phyloP scores from a whole-genome alignment of 2,329 filamentous ascomycete genomes.

The Venturiaceae sp. region DNA sequence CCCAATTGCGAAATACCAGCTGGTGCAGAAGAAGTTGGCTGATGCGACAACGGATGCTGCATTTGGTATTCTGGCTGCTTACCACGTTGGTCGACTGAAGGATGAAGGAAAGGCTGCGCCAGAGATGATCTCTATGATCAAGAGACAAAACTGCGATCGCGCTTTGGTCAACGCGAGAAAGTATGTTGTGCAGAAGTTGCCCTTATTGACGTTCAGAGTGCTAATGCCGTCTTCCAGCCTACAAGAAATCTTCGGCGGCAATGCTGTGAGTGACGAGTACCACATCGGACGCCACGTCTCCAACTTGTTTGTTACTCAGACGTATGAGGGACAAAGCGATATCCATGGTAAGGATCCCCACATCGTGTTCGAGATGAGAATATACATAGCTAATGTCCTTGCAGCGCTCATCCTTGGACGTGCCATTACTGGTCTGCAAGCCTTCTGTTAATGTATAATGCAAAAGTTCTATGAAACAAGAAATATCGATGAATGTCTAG shows the following conservation, averaged over 20 bases:
- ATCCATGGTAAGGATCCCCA: constrained; percentile 67
- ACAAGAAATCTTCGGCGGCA: constrained; percentile 95
- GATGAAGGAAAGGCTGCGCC: constrained; percentile 79
- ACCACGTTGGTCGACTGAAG: constrained; percentile 88
- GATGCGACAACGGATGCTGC: constrained; percentile 87
- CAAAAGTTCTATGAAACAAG: neutral
- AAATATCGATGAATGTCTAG: too few species aligned
- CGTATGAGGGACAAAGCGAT: constrained; percentile 96
- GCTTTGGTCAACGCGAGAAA: constrained; percentile 70
- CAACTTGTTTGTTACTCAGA: constrained; percentile 95
- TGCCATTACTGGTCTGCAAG: constrained; percentile 11
- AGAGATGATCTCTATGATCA: constrained; percentile 96
- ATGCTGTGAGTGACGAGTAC: constrained; percentile 97
- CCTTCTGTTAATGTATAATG: constrained; percentile 4
- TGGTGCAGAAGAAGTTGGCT: constrained; percentile 94
- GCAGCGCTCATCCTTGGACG: constrained; percentile 10
- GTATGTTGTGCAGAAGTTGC: constrained; percentile 27
- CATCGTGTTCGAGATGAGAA: neutral
- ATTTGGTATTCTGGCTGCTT: constrained; percentile 79
- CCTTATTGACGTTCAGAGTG: neutral
- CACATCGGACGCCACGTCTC: constrained; percentile 89
- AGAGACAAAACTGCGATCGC: constrained; percentile 92
- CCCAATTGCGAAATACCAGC: constrained; percentile 89
- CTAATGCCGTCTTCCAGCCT: constrained; percentile 39
- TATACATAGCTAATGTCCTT: neutral